These are phyloP conservation scores for Paramecium primaurelia DNA, from an alignment of 73 alveolate genomes.

Conservation along the genomic window DNA sequence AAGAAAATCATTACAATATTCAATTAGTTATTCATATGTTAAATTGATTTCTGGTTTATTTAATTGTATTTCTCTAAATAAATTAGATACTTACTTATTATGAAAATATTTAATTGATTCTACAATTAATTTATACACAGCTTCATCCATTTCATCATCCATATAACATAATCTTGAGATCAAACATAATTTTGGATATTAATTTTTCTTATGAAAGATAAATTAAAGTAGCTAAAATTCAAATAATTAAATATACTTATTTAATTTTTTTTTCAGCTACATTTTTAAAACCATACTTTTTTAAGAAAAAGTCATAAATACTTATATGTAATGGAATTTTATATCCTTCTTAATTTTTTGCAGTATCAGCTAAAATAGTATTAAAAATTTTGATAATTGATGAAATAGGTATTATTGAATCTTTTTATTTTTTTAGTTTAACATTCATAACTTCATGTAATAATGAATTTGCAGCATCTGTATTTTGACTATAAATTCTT, in stretches of 20 bases:
- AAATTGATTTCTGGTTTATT: background rate
- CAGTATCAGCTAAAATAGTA: background rate
- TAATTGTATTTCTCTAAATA: background rate
- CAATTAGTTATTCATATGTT: background rate
- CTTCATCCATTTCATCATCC: conserved; percentile 49
- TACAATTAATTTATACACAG: background rate
- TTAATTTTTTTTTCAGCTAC: conserved; percentile 75
- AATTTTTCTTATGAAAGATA: background rate
- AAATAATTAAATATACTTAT: background rate
- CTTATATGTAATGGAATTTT: conserved; percentile 25
- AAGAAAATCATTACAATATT: background rate
- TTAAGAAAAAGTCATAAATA: conserved; percentile 67
- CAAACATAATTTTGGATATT: background rate
- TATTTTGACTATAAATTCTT: conserved; percentile 36
- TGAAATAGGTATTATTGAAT: background rate
- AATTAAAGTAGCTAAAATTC: background rate
- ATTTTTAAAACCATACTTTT: conserved; percentile 73
- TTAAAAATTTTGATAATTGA: conserved; percentile 8
- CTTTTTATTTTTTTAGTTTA: background rate
- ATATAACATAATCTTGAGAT: conserved; percentile 13
- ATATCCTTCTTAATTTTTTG: background rate
- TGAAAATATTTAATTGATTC: conserved; percentile 15
- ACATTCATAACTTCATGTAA: background rate
- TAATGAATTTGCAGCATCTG: conserved; percentile 26
- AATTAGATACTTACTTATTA: background rate